These are phyloP conservation scores for Aspergillus tubingensis DNA, from an alignment of 2,329 filamentous ascomycete genomes.

Conservation along the genomic window DNA sequence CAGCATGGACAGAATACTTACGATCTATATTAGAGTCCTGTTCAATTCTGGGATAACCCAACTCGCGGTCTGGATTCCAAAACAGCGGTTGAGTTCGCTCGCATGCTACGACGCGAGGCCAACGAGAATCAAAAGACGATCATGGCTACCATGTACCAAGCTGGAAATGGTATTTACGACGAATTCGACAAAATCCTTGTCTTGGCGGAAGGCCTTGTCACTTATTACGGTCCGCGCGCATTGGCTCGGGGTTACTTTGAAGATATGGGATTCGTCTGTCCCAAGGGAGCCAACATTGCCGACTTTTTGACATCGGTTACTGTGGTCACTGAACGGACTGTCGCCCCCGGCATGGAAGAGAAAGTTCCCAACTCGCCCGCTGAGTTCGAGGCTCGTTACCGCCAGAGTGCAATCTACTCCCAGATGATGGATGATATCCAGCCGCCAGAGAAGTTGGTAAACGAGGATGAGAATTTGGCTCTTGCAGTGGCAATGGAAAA, in stretches of 20 bases:
- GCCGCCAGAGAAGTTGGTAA: slow-evolving; percentile 30
- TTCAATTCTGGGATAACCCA: slow-evolving; percentile 68
- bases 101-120: slow-evolving; percentile 61
- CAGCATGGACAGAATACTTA: background rate
- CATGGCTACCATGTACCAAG: slow-evolving; percentile 67
- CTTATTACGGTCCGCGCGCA: slow-evolving; percentile 62
- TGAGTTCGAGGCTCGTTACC: slow-evolving; percentile 53
- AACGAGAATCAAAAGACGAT: slow-evolving; percentile 60
- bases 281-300: slow-evolving; percentile 62
- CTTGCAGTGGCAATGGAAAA: slow-evolving; percentile 34
- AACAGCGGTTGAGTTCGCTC: slow-evolving; percentile 61
- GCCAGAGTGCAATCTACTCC: slow-evolving; percentile 51
- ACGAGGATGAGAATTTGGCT: slow-evolving; percentile 33
- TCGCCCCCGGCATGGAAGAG: slow-evolving; percentile 34
- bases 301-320: slow-evolving; percentile 68
- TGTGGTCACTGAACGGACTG: slow-evolving; percentile 53
- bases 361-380: slow-evolving; percentile 38
- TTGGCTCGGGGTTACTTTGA: slow-evolving; percentile 66
- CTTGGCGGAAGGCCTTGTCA: slow-evolving; percentile 63
- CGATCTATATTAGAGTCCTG: slow-evolving; percentile 38
- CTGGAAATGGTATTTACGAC: slow-evolving; percentile 67
- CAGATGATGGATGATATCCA: slow-evolving; percentile 54
- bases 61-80: slow-evolving; percentile 67
- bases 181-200: slow-evolving; percentile 70
- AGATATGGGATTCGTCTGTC: slow-evolving; percentile 62